Evolutionary conservation across 345 rosid genomes (phyloP).

Genomic region (Melaleuca alternifolia): DNA sequence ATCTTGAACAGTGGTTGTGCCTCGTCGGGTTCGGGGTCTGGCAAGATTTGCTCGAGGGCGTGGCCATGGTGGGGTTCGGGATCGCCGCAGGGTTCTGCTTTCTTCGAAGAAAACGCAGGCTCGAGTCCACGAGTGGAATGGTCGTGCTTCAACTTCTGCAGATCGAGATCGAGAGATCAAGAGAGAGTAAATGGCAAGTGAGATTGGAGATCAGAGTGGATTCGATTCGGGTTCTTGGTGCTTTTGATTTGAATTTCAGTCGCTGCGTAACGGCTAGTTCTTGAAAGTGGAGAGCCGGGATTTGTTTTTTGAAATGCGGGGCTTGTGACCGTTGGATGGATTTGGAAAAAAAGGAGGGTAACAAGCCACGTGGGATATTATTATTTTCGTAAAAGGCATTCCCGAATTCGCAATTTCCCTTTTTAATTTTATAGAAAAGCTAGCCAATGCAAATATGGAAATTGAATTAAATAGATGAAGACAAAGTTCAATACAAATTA

Average conservation of each 20-base stretch:
- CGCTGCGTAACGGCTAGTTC: background rate
- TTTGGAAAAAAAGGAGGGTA: background rate
- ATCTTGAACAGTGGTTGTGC: slow-evolving; percentile 33
- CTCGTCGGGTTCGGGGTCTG: slow-evolving; percentile 3
- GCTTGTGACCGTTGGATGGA: background rate
- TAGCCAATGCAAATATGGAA: background rate
- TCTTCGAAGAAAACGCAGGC: background rate
- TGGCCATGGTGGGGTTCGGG: background rate
- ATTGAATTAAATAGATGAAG: background rate
- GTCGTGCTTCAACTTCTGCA: background rate
- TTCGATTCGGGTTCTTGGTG: background rate
- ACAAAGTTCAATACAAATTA: background rate
- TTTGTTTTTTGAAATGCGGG: background rate
- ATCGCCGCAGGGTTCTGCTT: background rate
- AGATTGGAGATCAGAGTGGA: background rate
- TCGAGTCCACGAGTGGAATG: background rate
- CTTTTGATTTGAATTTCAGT: background rate
- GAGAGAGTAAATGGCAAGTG: background rate
- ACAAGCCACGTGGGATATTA: background rate
- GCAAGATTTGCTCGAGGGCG: background rate
- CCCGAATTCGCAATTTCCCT: background rate
- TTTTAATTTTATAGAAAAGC: background rate
- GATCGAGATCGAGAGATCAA: background rate
- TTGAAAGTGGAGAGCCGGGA: background rate
- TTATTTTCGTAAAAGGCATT: background rate